Evolutionary conservation across 306 rosid species (phyloP).

Genomic region (Lupinus albus): DNA sequence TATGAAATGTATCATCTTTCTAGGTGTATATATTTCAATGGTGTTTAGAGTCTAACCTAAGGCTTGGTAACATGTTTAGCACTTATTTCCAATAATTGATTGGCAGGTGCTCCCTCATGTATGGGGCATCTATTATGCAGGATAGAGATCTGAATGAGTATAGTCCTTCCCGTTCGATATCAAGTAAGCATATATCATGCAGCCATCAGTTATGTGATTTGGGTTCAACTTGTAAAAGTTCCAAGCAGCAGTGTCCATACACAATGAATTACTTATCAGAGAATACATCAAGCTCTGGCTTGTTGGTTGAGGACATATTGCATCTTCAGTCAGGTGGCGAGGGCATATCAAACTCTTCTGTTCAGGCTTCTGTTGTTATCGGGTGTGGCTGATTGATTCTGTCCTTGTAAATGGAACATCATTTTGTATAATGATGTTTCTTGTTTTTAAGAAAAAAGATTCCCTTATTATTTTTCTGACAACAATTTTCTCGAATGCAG

Average conservation of each 20-base stretch:
- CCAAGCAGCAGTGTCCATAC: constrained; percentile 80
- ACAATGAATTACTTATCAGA: constrained; percentile 60
- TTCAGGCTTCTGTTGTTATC: constrained; percentile 73
- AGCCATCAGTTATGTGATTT: constrained; percentile 74
- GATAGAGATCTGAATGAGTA: constrained; percentile 91
- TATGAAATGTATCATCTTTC: neutral
- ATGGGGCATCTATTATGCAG: constrained; percentile 99
- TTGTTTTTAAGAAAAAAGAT: constrained; percentile 5
- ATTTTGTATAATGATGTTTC: constrained; percentile 26
- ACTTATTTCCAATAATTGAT: constrained; percentile 93
- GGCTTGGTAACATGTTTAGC: constrained; percentile 70
- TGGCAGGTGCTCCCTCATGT: constrained; percentile 98
- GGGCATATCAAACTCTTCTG: constrained; percentile 51
- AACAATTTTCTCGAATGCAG: constrained; percentile 52
- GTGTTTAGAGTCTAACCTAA: constrained; percentile 47
- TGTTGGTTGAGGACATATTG: constrained; percentile 83
- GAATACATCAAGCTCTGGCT: constrained; percentile 88
- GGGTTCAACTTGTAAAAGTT: constrained; percentile 66
- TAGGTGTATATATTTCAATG: constrained; percentile 32
- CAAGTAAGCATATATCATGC: constrained; percentile 81
- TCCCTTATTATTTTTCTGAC: constrained; percentile 12
- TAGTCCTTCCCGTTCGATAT: constrained; percentile 72
- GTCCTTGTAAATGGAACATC: constrained; percentile 24
- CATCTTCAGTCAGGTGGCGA: constrained; percentile 67
- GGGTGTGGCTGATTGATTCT: constrained; percentile 60